Evolutionary conservation across 768 basidiomycete genomes (phyloP), one percentile per base, ranked within the genome.

Genomic region (Hydnum rufescens): DNA sequence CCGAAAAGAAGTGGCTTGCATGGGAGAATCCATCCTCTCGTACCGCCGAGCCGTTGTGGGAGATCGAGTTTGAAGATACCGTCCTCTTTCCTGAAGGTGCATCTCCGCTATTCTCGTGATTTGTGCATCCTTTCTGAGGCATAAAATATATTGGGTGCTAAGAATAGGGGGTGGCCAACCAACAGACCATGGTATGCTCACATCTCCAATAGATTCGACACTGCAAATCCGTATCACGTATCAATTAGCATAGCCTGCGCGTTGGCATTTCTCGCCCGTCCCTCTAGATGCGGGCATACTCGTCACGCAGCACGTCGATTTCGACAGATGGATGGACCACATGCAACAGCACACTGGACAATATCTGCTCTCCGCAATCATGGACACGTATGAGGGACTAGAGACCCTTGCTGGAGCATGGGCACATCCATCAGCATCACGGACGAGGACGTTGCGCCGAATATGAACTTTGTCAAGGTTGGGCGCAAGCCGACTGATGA

Each of bases 271-370:
- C 44, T 16, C 44, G 13, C 25, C 44, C 16, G 13, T 25, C 13
- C 44, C 44, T 16, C 23, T 28, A 8, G 44, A 16, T 13, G 13
- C 44, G 13, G 44, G 44, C 44, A 16, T 13, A 16, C 13, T 13
- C 13, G 44, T 47, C 26, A 28, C 25, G 13, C 44, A 16, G 16
- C 16, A 47, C 13, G 16, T 47, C 13, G 13, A 16, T 28, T 47
- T 8, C 13, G 44, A 16, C 26, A 8, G 44, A 16, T 13, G 44
- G 13, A 13, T 8, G 16, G 44, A 47, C 2, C 44, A 47, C 44
- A 47, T 47, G 44, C 44, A 47, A 23, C 44, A 47, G 44, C 44
- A 47, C 44, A 47, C 44, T 1, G 44, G 44, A 8, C 44, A 47
- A 23, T 25, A 47, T 28, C 44, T 47, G 13, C 44, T 47, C 1